Evolutionary conservation across 202 grass and related monocot species (phyloP), one percentile per base, ranked within the genome.

Genomic region (Schoenoplectus triqueter): DNA sequence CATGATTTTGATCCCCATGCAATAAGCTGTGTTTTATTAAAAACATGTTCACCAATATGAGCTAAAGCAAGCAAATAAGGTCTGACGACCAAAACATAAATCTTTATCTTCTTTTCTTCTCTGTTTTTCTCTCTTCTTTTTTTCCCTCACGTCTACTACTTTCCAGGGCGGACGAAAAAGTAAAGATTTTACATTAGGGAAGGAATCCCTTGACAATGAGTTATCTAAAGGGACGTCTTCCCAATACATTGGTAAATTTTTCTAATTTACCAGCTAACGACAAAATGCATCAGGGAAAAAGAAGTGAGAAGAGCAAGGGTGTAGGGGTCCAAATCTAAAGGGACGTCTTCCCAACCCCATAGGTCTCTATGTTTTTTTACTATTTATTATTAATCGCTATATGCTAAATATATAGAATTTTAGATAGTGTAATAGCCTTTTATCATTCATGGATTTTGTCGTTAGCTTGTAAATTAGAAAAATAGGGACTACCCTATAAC

Each of bases 361-460:
- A 17, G 17, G 9, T 49, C 46, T 51, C 20, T 51, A 0, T 73
- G 3, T 51, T 21, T 50, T 73, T 72, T 19, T 73, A 73, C 42
- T 47, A 2, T 66, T 19, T 46, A 71, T 71, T 47, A 48, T 19
- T 51, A 21, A 73, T 6, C 46, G 19, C 10, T 15, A 50, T 7
- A 41, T 13, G 21, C 31, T 41, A 68, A 17, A 47, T 73, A 11
- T 77, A 57, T 5, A 10, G 54, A 60, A 7, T 44, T 78, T 78
- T 51, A 73, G 51, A 78, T 59, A 11, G 13, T 42, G 11, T 6
- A 54, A 17, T 78, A 59, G 54, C 75, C 52, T 79, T 79, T 79
- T 79, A 61, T 78, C 75, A 79, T 79, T 79, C 39, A 79, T 79
- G 55, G 13, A 44, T 45, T 62, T 79, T 61, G 55, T 62, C 55